Base-by-base conservation (phyloP, 371 early-diverging fungal species). In the Rhizopus arrhizus region DNA sequence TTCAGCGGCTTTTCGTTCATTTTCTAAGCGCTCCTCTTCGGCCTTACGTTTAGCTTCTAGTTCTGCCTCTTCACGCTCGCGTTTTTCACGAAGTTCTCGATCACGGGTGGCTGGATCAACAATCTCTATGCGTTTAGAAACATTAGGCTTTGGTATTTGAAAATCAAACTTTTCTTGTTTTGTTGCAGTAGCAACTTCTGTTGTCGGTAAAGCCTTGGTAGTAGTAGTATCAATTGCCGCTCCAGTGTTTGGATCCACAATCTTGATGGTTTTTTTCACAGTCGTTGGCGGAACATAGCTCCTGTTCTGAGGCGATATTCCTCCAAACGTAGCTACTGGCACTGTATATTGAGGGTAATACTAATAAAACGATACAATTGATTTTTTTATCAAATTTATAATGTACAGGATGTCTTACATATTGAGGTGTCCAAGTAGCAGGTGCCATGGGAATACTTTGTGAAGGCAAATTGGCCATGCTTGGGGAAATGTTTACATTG, bases 211-310 rank as follows among this genome's bases (percentile, higher is more conserved):
- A 10, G 53, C 47, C 9, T 11, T 55, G 53, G 22, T 22, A 22
- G 22, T 22, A 10, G 31, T 64, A 8, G 68, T 64, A 15, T 60
- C 53, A 46, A 91, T 76, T 52, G 85, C 85, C 34, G 85, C 70
- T 60, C 84, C 86, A 28, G 91, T 90, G 1, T 77, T 74, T 0
- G 93, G 93, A 64, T 92, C 78, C 53, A 89, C 85, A 61, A 93
- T 93, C 36, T 78, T 75, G 48, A 90, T 85, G n/a, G 72, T 70
- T 61, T 74, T 83, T 47, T 75, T 73, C 9, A 61, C 62, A 48
- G 64, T 73, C 34, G 74, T 66, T 43, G 70, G 69, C 43, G 79
- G 80, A 9, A 76, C 68, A 61, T 80, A 81, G 15, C 75, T 55
- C 15, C 57, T 56, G 32, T 42, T 53, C 1, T 52, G 32, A 5